A percentile compares a stretch with the other conserved stretches of the same genome.
Conservation (phyloP, 768 basidiomycete genomes). For the Mycena floridula region DNA sequence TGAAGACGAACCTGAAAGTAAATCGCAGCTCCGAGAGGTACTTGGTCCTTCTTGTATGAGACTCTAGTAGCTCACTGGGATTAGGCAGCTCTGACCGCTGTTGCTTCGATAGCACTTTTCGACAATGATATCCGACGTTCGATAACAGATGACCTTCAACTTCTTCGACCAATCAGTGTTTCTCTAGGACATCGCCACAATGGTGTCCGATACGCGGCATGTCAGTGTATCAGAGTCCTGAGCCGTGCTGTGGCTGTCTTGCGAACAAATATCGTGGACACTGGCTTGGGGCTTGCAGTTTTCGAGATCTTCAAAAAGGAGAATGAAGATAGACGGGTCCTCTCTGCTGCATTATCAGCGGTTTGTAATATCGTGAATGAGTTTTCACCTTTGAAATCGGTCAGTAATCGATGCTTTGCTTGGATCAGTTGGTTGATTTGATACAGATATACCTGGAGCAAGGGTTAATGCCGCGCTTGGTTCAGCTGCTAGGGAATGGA, state of each 20-base stretch:
- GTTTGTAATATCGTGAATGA: slow-evolving; percentile 85
- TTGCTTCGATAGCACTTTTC: slow-evolving; percentile 68
- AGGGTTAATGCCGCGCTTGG: slow-evolving; percentile 60
- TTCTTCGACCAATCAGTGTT: slow-evolving; percentile 42
- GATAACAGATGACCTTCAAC: slow-evolving; percentile 50
- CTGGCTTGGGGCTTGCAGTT: slow-evolving; percentile 67
- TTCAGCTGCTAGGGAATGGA: slow-evolving; percentile 44
- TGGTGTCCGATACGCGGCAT: slow-evolving; percentile 81
- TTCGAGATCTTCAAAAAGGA: slow-evolving; percentile 49
- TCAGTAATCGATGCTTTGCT: slow-evolving; percentile 28
- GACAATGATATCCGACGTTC: slow-evolving; percentile 67
- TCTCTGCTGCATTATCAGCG: slow-evolving; percentile 62
- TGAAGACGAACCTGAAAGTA: slow-evolving; percentile 63
- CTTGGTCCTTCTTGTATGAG: slow-evolving; percentile 6
- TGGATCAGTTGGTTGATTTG: neutral
- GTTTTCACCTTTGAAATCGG: slow-evolving; percentile 73
- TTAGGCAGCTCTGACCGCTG: slow-evolving; percentile 67
- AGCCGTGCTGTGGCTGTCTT: slow-evolving; percentile 75
- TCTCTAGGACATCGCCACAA: slow-evolving; percentile 56
- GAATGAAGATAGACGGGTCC: slow-evolving; percentile 66
- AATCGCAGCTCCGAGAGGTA: slow-evolving; percentile 61
- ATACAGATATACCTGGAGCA: slow-evolving; percentile 58
- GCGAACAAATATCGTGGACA: slow-evolving; percentile 80
- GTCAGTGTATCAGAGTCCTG: slow-evolving; percentile 79
- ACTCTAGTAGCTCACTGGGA: neutral